Percentiles rank a stretch among this genome's conserved stretches.
phyloP scores from a whole-genome alignment of 1,139 yeast genomes.

The Candida glucosophila region DNA sequence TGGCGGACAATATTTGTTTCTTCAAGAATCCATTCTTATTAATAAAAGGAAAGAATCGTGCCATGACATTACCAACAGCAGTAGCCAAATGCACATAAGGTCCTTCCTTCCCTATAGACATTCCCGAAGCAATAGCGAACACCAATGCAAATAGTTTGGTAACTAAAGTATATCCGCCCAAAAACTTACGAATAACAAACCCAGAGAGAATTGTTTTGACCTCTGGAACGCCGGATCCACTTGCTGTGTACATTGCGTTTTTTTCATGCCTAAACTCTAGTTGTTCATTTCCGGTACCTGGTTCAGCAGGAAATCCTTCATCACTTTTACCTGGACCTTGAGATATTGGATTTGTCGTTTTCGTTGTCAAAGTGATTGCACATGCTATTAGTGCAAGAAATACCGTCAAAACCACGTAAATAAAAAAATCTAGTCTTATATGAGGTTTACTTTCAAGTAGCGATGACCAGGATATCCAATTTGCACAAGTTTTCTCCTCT shows the following conservation, averaged over 20 bases:
- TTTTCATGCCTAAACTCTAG: no score
- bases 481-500: conserved; percentile 31
- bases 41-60: conserved; percentile 44
- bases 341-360: conserved; percentile 21
- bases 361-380: conserved; percentile 40
- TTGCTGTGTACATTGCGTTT: conserved; percentile 44
- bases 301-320: not conserved
- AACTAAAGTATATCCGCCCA: conserved; percentile 47
- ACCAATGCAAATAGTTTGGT: conserved; percentile 45
- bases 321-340: no score
- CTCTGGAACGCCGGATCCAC: conserved; percentile 62
- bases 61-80: conserved; percentile 52
- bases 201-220: conserved; percentile 51
- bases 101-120: conserved; percentile 64
- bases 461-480: conserved; percentile 45
- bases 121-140: conserved; percentile 58
- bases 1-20: conserved; percentile 54
- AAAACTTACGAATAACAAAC: conserved; percentile 44
- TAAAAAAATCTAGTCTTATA: conserved; percentile 22
- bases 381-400: conserved; percentile 41
- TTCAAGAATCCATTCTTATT: conserved; percentile 44
- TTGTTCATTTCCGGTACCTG: not conserved
- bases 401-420: conserved; percentile 35
- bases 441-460: conserved; percentile 14
- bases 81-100: conserved; percentile 68